Evolutionary conservation across 73 alveolate species (phyloP), one percentile per base, ranked within the genome.

Genomic region (Diophrys sp.): DNA sequence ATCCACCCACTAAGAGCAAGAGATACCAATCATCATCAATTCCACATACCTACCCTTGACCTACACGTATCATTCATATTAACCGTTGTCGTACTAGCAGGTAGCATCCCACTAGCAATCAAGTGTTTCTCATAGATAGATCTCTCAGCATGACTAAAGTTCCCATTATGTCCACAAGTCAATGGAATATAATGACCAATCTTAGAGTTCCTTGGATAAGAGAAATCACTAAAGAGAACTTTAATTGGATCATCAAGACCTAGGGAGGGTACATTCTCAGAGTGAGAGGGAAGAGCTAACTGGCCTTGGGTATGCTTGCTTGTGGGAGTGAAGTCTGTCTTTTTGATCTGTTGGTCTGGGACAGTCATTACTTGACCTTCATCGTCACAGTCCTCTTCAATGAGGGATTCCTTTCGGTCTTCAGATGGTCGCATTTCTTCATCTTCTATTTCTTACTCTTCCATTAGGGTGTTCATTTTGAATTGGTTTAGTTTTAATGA

Each of bases 111-210:
- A 2, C 56, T 71, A 2, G 31, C 53, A 0, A 32, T 26, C 28
- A 77, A 67, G 27, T 77, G 85, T 31, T 77, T 77, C 71, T 77
- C 85, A 31, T 23, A 77, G 23, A 57, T 24, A 1, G 76, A 27
- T 33, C 34, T 77, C 33, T 77, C 85, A 28, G 23, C 32, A 67
- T 54, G 71, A 33, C 54, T 31, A 55, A 77, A 77, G 28, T 25
- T 32, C 1, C 85, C 85, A 77, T 77, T 77, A 77, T 77, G 85
- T 28, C 85, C 85, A 57, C 85, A 77, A 1, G 70, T 66, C 29
- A 77, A 29, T 1, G 72, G 77, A 1, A 77, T 1, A 31, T 54
- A 54, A 54, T 77, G 77, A 14, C 85, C 85, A 23, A 14, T 57
- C 11, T 23, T 8, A 5, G n/a, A 18, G 25, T 77, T 26, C 5